A percentile compares a stretch with the other conserved stretches of the same genome.
phyloP scores from a whole-genome alignment of 1,284 basidiomycete species.

The Pyrrhoderma lamaoense region DNA sequence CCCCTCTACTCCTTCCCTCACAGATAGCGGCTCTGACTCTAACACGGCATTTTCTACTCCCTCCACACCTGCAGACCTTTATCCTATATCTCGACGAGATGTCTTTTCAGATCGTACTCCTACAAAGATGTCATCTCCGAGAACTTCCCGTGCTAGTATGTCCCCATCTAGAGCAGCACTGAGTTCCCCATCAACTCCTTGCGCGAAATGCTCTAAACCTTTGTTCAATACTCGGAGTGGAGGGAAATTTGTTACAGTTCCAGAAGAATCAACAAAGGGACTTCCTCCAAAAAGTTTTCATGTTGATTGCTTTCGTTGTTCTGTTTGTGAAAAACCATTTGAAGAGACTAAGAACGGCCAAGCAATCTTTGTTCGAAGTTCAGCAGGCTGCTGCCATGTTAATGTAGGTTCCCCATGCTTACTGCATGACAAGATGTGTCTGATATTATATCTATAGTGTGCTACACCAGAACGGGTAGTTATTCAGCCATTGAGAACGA shows the following conservation, averaged over 20 bases:
- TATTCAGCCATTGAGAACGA: slow-evolving; percentile 13
- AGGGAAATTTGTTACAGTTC: slow-evolving; percentile 61
- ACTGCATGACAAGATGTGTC: slow-evolving; percentile 7
- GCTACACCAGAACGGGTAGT: slow-evolving; percentile 27
- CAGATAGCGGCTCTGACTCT: slow-evolving; percentile 49
- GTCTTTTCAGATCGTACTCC: slow-evolving; percentile 13
- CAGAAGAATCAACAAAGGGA: slow-evolving; percentile 39
- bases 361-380: slow-evolving; percentile 58
- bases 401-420: slow-evolving; percentile 39
- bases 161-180: slow-evolving; percentile 26
- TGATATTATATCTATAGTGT: slow-evolving; percentile 38
- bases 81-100: slow-evolving; percentile 25
- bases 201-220: slow-evolving; percentile 49
- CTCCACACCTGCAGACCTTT: slow-evolving; percentile 45
- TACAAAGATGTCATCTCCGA: slow-evolving; percentile 1
- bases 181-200: slow-evolving; percentile 23
- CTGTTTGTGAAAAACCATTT: slow-evolving; percentile 55
- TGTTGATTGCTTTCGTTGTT: slow-evolving; percentile 64
- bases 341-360: slow-evolving; percentile 53
- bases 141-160: slow-evolving; percentile 9
- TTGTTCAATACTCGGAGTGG: slow-evolving; percentile 50
- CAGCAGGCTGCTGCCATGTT: slow-evolving; percentile 61
- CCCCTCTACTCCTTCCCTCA: slow-evolving; percentile 51
- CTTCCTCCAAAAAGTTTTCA: slow-evolving; percentile 55
- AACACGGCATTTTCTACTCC: slow-evolving; percentile 47